Base-by-base conservation (phyloP, 306 rosid genomes). In the Purshia tridentata region DNA sequence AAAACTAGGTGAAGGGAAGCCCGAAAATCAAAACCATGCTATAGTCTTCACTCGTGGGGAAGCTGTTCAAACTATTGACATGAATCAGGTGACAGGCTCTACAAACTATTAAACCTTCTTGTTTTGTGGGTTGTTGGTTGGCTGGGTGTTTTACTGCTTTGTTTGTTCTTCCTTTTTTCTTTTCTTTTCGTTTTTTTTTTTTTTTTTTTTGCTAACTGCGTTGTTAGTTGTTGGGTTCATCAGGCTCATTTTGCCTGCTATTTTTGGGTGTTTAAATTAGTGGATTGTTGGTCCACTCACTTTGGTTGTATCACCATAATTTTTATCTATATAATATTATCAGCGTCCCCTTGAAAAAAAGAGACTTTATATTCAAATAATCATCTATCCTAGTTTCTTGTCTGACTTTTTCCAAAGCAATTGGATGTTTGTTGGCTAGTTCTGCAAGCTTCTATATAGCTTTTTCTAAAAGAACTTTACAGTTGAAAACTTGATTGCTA, bases 1-100 rank as follows among this genome's bases (percentile, higher is more conserved):
- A 14, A 94, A 91, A 90, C 92, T 94, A 44, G 98, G 98, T 70
- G 98, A 94, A 89, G 98, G 98, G 77, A 94, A 94, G 83, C 98
- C 98, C 14, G 98, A 94, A 85, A 94, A 94, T 83, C 98, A 94
- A 89, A 94, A 94, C 73, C 98, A 94, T 82, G 97, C 98, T 19
- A 91, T 94, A 72, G 48, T 94, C 77, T 94, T 94, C 82, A 94
- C 98, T 35, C 98, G 98, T 6, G 98, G 98, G 59, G 97, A 88
- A 74, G 98, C 98, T 76, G 87, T 94, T 75, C 98, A 94, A 84
- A 94, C 98, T 57, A 94, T 94, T 57, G 98, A 94, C 84, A 94
- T 94, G 98, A 94, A 94, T 83, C 98, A 94, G 94, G 98, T 91
- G 75, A 73, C 29, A 62, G 63, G 52, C 58, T 76, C 67, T 47